A percentile compares a stretch with the other conserved stretches of the same genome.
Conservation (phyloP, 1,284 basidiomycete species). For the Irpex lacteus region DNA sequence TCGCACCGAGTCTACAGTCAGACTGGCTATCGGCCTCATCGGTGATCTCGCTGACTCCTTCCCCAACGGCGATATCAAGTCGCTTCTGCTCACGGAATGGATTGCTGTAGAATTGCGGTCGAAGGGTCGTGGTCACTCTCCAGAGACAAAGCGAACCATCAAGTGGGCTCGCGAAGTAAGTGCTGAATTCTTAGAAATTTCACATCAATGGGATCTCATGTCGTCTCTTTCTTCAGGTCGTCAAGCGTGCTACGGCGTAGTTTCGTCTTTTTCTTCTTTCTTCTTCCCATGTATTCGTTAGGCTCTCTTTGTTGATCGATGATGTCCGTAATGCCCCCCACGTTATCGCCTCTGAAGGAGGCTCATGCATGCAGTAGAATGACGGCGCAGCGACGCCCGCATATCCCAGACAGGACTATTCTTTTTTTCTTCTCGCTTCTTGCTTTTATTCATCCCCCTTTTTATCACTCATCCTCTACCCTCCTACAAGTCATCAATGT, state of each 20-base stretch:
- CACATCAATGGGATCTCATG: not conserved
- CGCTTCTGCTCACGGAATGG: constrained; percentile 79
- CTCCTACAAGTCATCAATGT: constrained; percentile 16
- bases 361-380: constrained; percentile 16
- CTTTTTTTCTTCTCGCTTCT: constrained; percentile 7
- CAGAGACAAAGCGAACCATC: constrained; percentile 76
- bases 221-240: constrained; percentile 17
- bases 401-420: constrained; percentile 13
- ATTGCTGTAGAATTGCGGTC: constrained; percentile 75
- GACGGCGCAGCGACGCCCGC: constrained; percentile 7
- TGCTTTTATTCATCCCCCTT: constrained; percentile 1
- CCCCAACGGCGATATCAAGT: constrained; percentile 79
- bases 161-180: constrained; percentile 82
- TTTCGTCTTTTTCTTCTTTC: constrained; percentile 6
- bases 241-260: constrained; percentile 29
- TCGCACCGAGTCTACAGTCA: constrained; percentile 76
- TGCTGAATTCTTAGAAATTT: constrained; percentile 6
- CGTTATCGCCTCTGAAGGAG: constrained; percentile 19
- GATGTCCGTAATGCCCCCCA: constrained; percentile 11
- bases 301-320: constrained; percentile 3
- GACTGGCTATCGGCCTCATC: constrained; percentile 50
- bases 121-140: constrained; percentile 56
- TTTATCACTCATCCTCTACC: constrained; percentile 4
- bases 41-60: constrained; percentile 93
- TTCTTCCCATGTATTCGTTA: constrained; percentile 8